A percentile compares a stretch with the other conserved stretches of the same genome.
Evolutionary conservation across 257 asterid genomes (phyloP).

Genomic region (Scutellaria galericulata): DNA sequence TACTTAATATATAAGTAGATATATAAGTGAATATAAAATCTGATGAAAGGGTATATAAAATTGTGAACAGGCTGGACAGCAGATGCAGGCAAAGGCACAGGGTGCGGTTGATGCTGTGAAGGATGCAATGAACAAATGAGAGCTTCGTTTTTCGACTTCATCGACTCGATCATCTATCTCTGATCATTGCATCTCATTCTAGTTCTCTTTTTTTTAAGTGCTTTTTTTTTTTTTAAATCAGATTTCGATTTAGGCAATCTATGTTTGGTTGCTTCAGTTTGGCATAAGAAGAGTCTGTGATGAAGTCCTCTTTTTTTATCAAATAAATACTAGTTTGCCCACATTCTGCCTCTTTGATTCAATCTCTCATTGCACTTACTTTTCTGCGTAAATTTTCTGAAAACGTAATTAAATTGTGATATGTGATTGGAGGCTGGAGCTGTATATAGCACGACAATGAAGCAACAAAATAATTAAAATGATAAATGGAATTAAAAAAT

Average conservation of each 20-base stretch:
- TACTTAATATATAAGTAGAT: too few relatives aligned
- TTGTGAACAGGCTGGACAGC: conserved; percentile 42
- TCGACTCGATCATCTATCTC: not conserved
- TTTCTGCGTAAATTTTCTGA: not conserved
- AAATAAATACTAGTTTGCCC: not conserved
- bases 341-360: not conserved
- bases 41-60: not conserved
- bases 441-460: not conserved
- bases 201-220: not conserved
- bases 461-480: not conserved
- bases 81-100: conserved; percentile 52
- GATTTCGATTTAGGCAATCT: not conserved
- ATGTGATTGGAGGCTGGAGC: not conserved
- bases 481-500: too few relatives aligned
- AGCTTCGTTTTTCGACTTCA: not conserved
- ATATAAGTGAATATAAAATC: not conserved
- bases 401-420: not conserved
- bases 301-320: conserved; percentile 18
- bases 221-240: not conserved
- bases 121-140: conserved; percentile 54
- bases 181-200: not conserved
- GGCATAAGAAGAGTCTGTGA: not conserved
- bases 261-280: not conserved
- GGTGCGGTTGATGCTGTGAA: conserved; percentile 53
- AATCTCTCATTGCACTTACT: not conserved